Base-by-base conservation (phyloP, 495 filamentous ascomycete species). In the Astrothelium subdiscretum region DNA sequence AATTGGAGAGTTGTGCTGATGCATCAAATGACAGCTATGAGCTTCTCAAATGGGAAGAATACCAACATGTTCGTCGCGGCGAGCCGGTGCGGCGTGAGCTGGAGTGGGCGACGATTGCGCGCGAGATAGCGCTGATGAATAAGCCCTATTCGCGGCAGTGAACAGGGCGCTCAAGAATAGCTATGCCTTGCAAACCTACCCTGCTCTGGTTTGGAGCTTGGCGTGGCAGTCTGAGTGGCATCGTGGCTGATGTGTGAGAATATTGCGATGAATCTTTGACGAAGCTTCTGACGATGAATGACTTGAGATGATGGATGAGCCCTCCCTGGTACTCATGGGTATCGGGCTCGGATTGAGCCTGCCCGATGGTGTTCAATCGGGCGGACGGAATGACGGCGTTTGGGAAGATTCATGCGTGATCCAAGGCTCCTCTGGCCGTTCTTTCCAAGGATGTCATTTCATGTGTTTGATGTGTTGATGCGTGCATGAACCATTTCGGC, bases 81-180 rank as follows among this genome's bases (percentile, higher is more conserved):
- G 63, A 77, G 57, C 71, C 79, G 1, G 65, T 82, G 6, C 84
- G 81, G 65, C 81, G 92, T 43, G 91, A 97, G 67, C 77, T 96
- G 42, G 94, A 98, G 75, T 98, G 94, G 94, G 78, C 83, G 8
- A 89, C 87, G 54, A 85, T 97, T 65, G 84, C 90, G 3, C 80
- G 91, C 31, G 94, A 97, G 77, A 88, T 98, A 61, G 92, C 94
- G 1, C 79, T 89, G 24, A 92, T 98, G 90, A 98, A 98, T 72
- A 87, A 87, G 65, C 94, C 94, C n/a, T 97, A 97, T 60, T 71
- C 70, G 26, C 64, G 74, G 61, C 69, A 72, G 44, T 65, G 62
- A 61, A 54, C 42, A n/a, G 18, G 18, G 18, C 18, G 42, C 42
- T 48, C 42, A n/a, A 20, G 6, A 20, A 48, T 8, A 48, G 42